Evolutionary conservation across 805 yeast species (phyloP).

Genomic region (Trichomonascus vanleenenianus): DNA sequence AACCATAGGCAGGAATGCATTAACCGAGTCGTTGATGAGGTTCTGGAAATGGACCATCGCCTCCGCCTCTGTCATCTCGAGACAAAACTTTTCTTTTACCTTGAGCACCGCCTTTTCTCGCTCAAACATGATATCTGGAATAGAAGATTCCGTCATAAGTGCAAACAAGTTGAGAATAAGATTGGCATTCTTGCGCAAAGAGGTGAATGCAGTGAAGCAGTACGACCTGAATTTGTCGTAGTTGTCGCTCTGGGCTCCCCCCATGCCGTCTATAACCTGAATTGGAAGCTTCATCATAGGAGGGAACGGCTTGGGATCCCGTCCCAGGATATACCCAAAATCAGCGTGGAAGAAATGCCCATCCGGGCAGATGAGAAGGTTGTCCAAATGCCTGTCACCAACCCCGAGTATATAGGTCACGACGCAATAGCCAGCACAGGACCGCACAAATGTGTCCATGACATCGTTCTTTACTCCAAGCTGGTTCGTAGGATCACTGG

Average conservation of each 20-base stretch:
- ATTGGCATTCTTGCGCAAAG: conserved; percentile 81
- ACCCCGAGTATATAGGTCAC: conserved; percentile 91
- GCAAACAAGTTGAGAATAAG: conserved; percentile 85
- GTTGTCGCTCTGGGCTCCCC: conserved; percentile 81
- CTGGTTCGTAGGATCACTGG: conserved; percentile 19
- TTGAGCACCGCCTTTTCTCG: conserved; percentile 81
- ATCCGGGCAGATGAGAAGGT: conserved; percentile 71
- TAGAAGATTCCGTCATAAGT: conserved; percentile 79
- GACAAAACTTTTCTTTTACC: conserved; percentile 88
- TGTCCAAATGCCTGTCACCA: conserved; percentile 95
- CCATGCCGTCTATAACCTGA: conserved; percentile 96
- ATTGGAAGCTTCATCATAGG: conserved; percentile 97
- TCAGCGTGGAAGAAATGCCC: conserved; percentile 96
- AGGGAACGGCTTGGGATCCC: conserved; percentile 98
- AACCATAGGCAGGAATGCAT: conserved; percentile 88
- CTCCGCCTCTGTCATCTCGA: conserved; percentile 91
- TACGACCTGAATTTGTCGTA: conserved; percentile 82
- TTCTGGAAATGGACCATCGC: conserved; percentile 93
- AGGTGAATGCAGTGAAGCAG: conserved; percentile 90
- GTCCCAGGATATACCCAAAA: conserved; percentile 92
- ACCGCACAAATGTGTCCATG: conserved; percentile 90
- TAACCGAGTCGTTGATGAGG: conserved; percentile 88
- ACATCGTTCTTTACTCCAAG: conserved; percentile 47
- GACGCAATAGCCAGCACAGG: conserved; percentile 97
- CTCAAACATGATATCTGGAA: conserved; percentile 82